phyloP scores from a whole-genome alignment of 208 protist species.

The Acanthamoeba healyi region DNA sequence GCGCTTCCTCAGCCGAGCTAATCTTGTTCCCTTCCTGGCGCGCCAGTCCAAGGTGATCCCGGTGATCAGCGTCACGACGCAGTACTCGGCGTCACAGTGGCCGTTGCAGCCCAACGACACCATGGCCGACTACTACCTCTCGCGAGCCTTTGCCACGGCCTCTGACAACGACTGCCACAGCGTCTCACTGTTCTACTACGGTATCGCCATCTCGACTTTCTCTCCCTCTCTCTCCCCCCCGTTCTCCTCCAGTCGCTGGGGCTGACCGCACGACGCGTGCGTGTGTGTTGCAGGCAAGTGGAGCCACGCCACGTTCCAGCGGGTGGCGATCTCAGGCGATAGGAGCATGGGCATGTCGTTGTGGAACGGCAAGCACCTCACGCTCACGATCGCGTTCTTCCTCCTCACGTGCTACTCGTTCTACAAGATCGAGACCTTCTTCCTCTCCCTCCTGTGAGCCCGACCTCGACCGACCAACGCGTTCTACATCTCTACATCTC shows the following conservation, averaged over 20 bases:
- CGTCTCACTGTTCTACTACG: constrained; percentile 33
- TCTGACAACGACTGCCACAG: constrained; percentile 20
- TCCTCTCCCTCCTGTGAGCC: constrained; percentile 11
- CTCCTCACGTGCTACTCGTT: constrained; percentile 31
- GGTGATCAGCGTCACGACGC: neutral
- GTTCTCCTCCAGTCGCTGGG: neutral
- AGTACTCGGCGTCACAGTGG: neutral
- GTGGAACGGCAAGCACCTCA: constrained; percentile 47
- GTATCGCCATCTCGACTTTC: neutral
- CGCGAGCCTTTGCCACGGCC: neutral
- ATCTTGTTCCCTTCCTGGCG: too few species aligned
- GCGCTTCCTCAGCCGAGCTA: too few species aligned
- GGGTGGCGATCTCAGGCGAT: constrained; percentile 1
- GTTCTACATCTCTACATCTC: too few species aligned
- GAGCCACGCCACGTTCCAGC: neutral
- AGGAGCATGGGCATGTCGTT: constrained; percentile 34
- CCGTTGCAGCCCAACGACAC: constrained; percentile 9
- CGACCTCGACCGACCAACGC: neutral
- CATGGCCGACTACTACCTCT: constrained; percentile 42
- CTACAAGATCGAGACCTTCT: constrained; percentile 28
- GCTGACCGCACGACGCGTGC: too few species aligned
- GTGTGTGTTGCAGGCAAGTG: neutral
- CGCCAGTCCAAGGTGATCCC: constrained; percentile 30
- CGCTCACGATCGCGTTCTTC: neutral
- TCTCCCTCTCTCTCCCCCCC: too few species aligned